Evolutionary conservation across 108 stramenopile genomes (phyloP), one percentile per base, ranked within the genome.

Genomic region (Discostella pseudostelligera): DNA sequence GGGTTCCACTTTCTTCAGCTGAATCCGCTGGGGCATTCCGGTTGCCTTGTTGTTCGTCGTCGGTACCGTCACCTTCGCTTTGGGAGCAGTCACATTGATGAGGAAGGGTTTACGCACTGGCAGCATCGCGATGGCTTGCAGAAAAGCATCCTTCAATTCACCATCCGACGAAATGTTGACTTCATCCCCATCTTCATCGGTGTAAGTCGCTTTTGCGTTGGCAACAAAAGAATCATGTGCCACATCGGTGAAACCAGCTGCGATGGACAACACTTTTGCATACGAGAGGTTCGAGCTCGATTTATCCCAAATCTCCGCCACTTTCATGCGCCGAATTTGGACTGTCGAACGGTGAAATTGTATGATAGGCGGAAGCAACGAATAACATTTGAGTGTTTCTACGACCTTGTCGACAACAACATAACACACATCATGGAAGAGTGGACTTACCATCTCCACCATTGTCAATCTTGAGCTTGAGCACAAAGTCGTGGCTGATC

Each of bases 121-220:
- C 16, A 55, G 32, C 13, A 59, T 78, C 53, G 62, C 62, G 50
- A 65, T 42, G 37, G 81, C 83, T 62, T 87, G 85, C 44, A 77
- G 65, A 49, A 87, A 79, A 2, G 92, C 85, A 59, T 88, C 92
- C 13, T 73, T 44, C 16, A 93, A 64, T 62, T 93, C 92, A 39
- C 80, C 80, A 22, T 76, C 59, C 8, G 85, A 85, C 12, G 77
- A 83, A 20, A 93, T 80, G 22, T 81, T 85, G 46, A 92, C 69
- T 42, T 44, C 58, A 65, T 92, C 91, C 13, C 85, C 78, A 47
- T 92, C 91, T 43, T 65, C 79, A 67, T 93, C 92, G 37, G 79
- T 72, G 64, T 93, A 93, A 3, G 83, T 89, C 35, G 40, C 71
- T 13, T 39, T 73, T 19, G 51, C 64, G 26, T 62, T 63, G 35